Evolutionary conservation across 768 basidiomycete genomes (phyloP).

Genomic region (Tephrocybe sp.): DNA sequence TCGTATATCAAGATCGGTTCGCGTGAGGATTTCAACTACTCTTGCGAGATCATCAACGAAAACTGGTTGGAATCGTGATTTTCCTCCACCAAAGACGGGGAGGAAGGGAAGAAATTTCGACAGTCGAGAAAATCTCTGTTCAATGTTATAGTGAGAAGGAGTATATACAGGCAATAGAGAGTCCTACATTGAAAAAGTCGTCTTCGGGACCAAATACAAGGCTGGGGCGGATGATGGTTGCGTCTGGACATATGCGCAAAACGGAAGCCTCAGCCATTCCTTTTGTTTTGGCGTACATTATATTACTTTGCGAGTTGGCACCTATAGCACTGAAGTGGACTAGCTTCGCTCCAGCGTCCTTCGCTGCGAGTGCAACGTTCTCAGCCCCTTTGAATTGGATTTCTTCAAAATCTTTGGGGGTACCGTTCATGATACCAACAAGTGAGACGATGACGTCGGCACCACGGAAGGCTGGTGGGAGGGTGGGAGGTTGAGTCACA

Average conservation of each 20-base stretch:
- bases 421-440: conserved; percentile 65
- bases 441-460: conserved; percentile 64
- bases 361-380: conserved; percentile 58
- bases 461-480: conserved; percentile 47
- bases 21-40: conserved; percentile 55
- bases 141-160: neutral
- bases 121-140: conserved; percentile 60
- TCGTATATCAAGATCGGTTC: conserved; percentile 38
- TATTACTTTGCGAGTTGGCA: conserved; percentile 53
- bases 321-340: conserved; percentile 74
- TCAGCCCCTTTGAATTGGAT: conserved; percentile 66
- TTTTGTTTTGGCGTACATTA: conserved; percentile 63
- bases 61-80: conserved; percentile 66
- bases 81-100: conserved; percentile 76
- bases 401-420: conserved; percentile 50
- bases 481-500: conserved; percentile 49
- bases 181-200: conserved; percentile 66
- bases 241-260: conserved; percentile 40
- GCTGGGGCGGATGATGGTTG: conserved; percentile 69
- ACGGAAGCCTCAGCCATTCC: conserved; percentile 59
- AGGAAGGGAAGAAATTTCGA: conserved; percentile 63
- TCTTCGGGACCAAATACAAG: conserved; percentile 77
- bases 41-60: conserved; percentile 68
- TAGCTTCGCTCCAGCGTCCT: conserved; percentile 51
- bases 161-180: neutral